Evolutionary conservation across 441 rosid species (phyloP), one percentile per base, ranked within the genome.

Genomic region (Manihot esculenta): DNA sequence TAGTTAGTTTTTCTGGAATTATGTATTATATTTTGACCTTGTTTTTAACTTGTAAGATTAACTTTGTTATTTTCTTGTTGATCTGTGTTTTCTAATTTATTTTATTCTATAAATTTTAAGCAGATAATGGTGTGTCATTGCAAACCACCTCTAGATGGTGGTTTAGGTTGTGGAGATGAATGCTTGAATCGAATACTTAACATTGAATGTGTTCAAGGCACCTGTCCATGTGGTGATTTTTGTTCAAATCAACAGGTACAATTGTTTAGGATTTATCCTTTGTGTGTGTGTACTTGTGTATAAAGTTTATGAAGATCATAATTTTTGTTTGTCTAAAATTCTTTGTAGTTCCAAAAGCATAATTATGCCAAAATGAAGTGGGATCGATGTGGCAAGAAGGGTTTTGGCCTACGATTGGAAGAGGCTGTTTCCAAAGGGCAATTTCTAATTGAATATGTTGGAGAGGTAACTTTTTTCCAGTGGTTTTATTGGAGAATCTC

Each of bases 61-160:
- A 69, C 64, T 73, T 67, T 65, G 56, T 67, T 26, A 9, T n/a
- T 54, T 33, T 64, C 45, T 60, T 0, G 24, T 56, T 45, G 47
- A 24, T 30, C 13, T 50, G 51, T 12, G 21, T 11, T 71, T 12
- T 20, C 27, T 3, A 63, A n/a, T 26, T 35, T 55, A 42, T 71
- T 17, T 56, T 56, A 24, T 23, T 64, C 27, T 35, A 20, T 66
- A 68, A 69, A 62, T 70, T 71, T 55, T 58, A 64, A 73, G 76
- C 88, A 95, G 99, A 82, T 95, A 69, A 95, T 95, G 99, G 94
- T 95, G 73, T 95, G 99, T 77, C 88, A 90, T 68, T 94, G 99
- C 84, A 88, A 82, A 80, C 79, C 83, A 72, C 84, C 89, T 76
- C 77, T 73, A 68, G 89, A 80, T 70, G 87, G 89, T 61, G 72